Base-by-base conservation (phyloP, 2,329 filamentous ascomycete genomes). In the Stachybotrys echinatus region DNA sequence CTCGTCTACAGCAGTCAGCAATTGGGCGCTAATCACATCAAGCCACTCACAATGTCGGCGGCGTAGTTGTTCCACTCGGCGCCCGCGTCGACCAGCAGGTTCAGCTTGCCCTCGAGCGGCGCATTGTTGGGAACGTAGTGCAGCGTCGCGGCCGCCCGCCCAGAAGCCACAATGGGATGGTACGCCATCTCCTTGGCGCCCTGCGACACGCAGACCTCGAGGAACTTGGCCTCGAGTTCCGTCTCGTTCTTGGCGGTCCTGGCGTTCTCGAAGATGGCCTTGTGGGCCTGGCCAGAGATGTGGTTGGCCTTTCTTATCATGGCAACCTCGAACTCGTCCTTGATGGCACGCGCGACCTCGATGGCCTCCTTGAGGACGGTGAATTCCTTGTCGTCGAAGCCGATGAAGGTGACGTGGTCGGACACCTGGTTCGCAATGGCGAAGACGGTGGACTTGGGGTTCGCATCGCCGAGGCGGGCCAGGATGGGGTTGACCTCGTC, bases 181-280 rank as follows among this genome's bases (percentile, higher is more conserved):
- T 97, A 97, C 1, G 92, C 86, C 74, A 95, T 90, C 59, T 94
- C 84, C 63, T 84, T 86, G 48, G 87, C 87, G 21, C 88, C 88
- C 53, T 85, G 77, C 47, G 84, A 79, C 52, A 94, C 81, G 65
- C 89, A 95, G 23, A 79, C 77, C 63, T 89, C 84, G 12, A 95
- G 68, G 65, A 96, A 96, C 1, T 85, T 70, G 1, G 84, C 92
- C 65, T 95, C 87, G 27, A 96, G 81, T 65, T 96, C 88, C 31
- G 82, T 78, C 74, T 97, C 92, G 61, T 90, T 92, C 56, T 74
- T 75, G 21, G 86, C 88, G 22, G 74, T 72, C 55, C 76, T 79
- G 31, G 87, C 87, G 31, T 70, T 71, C 58, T 80, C 70, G 39
- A 89, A 69, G 3, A 88, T 80, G 18, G 76, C 78, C 37, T 73